Percentiles rank a stretch among this genome's conserved stretches.
Evolutionary conservation across 139 green algal genomes (phyloP).

Genomic region (Coccomyxa sp.): DNA sequence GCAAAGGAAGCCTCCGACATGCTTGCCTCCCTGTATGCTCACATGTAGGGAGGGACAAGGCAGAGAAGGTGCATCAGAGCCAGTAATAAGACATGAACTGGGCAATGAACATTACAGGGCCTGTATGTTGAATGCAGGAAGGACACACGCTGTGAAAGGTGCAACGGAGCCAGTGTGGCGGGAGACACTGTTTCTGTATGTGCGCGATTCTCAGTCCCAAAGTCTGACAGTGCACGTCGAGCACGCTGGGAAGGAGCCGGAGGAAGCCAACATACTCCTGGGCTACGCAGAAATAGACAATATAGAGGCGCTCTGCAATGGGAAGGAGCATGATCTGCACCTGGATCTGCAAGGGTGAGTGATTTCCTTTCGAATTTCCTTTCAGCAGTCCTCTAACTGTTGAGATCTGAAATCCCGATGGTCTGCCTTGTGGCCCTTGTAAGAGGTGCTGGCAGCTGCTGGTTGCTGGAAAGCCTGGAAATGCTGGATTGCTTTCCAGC

Average conservation of each 20-base stretch:
- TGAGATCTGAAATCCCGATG: too few species aligned
- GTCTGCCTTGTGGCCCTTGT: too few species aligned
- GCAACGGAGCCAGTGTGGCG: background rate
- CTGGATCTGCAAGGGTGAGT: constrained; percentile 5
- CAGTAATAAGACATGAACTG: too few species aligned
- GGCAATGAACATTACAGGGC: background rate
- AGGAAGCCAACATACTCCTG: background rate
- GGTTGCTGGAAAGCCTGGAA: too few species aligned
- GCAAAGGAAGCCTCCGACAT: too few species aligned
- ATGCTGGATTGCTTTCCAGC: too few species aligned
- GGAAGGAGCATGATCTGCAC: background rate
- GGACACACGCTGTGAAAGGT: background rate
- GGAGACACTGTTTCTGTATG: constrained; percentile 1
- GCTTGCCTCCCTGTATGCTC: too few species aligned
- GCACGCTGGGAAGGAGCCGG: background rate
- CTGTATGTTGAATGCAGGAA: background rate
- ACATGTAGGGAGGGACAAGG: too few species aligned
- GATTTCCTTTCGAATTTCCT: too few species aligned
- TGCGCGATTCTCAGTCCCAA: background rate
- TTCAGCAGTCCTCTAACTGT: too few species aligned
- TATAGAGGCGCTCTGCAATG: background rate
- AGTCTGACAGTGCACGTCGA: background rate
- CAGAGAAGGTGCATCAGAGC: too few species aligned
- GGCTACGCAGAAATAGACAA: background rate
- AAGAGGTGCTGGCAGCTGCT: too few species aligned